phyloP scores from a whole-genome alignment of 306 rosid species.

The Canavalia gladiata region DNA sequence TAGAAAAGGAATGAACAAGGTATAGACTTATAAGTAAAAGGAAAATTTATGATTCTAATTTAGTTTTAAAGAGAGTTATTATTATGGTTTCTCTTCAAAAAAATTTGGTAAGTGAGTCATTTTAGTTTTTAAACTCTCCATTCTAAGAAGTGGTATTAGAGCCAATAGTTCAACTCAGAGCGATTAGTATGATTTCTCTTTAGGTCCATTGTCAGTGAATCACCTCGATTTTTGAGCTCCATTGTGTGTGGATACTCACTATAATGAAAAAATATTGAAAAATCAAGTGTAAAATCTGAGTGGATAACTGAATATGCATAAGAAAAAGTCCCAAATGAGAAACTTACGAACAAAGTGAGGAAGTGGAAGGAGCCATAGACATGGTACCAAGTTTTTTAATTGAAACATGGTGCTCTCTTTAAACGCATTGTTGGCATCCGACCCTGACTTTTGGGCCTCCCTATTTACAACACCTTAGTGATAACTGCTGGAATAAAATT shows the following conservation, averaged over 20 bases:
- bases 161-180: conserved; percentile 1
- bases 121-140: background rate
- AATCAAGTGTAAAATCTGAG: background rate
- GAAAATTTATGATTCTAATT: background rate
- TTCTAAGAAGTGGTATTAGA: background rate
- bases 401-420: background rate
- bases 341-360: background rate
- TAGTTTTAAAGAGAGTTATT: background rate
- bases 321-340: background rate
- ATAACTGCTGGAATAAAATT: background rate
- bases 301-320: background rate
- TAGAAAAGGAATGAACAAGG: background rate
- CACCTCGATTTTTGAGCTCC: background rate
- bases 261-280: background rate
- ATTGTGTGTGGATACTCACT: too few species aligned
- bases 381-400: background rate
- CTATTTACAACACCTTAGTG: background rate
- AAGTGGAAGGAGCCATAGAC: background rate
- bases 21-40: background rate
- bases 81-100: background rate
- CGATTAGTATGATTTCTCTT: background rate
- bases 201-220: background rate
- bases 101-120: background rate
- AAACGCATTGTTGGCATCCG: background rate
- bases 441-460: background rate